Percentiles rank a stretch among this genome's conserved stretches.
phyloP scores from a whole-genome alignment of 1,284 basidiomycete genomes.

The Moesziomyces sp. region DNA sequence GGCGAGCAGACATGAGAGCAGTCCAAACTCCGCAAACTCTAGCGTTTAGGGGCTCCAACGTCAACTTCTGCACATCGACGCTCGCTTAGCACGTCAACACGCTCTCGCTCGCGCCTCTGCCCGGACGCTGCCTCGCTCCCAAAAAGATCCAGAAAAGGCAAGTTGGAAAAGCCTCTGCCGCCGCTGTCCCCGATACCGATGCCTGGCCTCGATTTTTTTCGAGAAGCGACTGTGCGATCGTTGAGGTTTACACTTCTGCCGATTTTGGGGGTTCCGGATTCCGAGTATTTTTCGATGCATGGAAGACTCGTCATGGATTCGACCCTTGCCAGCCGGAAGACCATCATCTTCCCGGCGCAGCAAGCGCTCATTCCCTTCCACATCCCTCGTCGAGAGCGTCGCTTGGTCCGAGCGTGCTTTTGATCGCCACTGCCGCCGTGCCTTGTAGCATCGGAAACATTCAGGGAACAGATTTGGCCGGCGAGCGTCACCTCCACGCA shows the following conservation, averaged over 20 bases:
- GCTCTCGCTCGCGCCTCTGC: not conserved
- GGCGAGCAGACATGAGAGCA: not conserved
- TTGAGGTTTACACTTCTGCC: not conserved
- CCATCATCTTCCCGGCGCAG: not conserved
- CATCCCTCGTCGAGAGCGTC: not conserved
- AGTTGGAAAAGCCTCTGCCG: not conserved
- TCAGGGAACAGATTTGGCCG: too few species aligned
- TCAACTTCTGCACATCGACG: constrained; percentile 23
- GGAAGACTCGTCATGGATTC: constrained; percentile 14
- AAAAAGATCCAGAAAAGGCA: constrained; percentile 12
- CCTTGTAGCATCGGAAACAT: not conserved
- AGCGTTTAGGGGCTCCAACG: constrained; percentile 24
- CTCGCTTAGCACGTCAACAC: not conserved
- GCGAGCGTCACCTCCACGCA: too few species aligned
- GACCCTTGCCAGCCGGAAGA: not conserved
- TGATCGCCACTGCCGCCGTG: not conserved
- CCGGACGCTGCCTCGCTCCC: not conserved
- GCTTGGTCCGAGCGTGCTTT: too few species aligned
- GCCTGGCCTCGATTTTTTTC: not conserved
- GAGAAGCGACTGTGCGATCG: not conserved
- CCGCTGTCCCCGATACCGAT: too few species aligned
- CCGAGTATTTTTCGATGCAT: constrained; percentile 25
- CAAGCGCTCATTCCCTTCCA: not conserved
- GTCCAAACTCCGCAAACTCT: constrained; percentile 22
- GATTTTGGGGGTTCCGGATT: constrained; percentile 5